Conservation (phyloP, 1,284 basidiomycete genomes). For the Rhodotorula sp. region DNA sequence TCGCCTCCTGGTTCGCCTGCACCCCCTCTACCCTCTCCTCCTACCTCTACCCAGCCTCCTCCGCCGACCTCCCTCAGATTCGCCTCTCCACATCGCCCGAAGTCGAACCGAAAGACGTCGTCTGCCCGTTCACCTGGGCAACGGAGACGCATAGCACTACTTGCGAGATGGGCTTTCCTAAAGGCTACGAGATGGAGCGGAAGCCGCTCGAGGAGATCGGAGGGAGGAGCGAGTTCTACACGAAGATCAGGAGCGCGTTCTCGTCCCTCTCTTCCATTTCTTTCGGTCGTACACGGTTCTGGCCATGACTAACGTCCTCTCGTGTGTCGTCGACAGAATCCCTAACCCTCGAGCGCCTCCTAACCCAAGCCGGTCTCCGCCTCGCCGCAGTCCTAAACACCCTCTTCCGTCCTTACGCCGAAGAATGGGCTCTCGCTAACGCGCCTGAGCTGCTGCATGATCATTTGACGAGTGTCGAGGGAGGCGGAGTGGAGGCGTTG, state of each 20-base stretch:
- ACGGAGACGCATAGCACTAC: conserved; percentile 38
- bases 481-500: neutral
- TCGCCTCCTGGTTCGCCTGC: conserved; percentile 45
- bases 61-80: neutral
- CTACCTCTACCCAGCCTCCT: neutral
- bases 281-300: neutral
- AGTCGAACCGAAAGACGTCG: neutral
- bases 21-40: conserved; percentile 1
- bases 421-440: neutral
- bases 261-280: neutral
- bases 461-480: neutral
- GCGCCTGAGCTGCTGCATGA: neutral
- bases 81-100: neutral
- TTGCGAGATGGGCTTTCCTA: conserved; percentile 43
- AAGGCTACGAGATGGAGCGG: conserved; percentile 22
- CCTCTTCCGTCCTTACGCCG: conserved; percentile 25
- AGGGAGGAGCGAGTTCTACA: conserved; percentile 43
- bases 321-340: conserved; percentile 26
- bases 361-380: conserved; percentile 49
- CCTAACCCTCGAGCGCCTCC: conserved; percentile 47
- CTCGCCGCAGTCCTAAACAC: conserved; percentile 49
- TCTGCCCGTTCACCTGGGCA: conserved; percentile 48
- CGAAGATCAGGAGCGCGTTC: conserved; percentile 32
- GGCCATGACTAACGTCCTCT: neutral
- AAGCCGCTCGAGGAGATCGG: conserved; percentile 42